Percentiles rank a stretch among this genome's conserved stretches.
Conservation (phyloP, 2,329 filamentous ascomycete species). For the Xylariaceae sp. region DNA sequence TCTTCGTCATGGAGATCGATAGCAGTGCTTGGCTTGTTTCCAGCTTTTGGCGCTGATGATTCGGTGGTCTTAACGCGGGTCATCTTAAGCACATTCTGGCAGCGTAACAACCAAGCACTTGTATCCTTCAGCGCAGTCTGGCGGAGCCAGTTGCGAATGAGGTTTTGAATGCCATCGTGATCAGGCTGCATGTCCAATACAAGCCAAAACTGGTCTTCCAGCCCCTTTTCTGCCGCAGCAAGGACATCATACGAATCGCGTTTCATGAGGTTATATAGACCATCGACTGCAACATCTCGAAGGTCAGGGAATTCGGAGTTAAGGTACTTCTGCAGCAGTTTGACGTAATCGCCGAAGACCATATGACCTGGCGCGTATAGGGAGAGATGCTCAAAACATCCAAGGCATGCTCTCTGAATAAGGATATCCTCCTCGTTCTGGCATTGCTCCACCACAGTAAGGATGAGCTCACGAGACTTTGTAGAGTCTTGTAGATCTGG, state of each 20-base stretch:
- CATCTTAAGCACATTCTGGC: conserved; percentile 84
- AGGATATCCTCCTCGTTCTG: conserved; percentile 65
- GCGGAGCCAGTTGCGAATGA: conserved; percentile 87
- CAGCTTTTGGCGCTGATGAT: conserved; percentile 37
- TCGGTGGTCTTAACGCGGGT: conserved; percentile 64
- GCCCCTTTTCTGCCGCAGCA: conserved; percentile 63
- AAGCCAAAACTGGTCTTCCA: conserved; percentile 91
- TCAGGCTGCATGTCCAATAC: conserved; percentile 72
- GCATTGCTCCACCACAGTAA: conserved; percentile 80
- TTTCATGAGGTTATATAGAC: conserved; percentile 92
- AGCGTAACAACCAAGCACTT: conserved; percentile 78
- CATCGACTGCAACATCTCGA: conserved; percentile 76
- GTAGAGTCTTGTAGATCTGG: conserved; percentile 90
- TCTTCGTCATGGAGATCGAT: conserved; percentile 94
- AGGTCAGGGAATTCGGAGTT: conserved; percentile 64
- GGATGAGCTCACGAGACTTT: conserved; percentile 86
- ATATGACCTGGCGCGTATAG: conserved; percentile 87
- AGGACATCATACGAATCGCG: conserved; percentile 80
- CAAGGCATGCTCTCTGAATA: conserved; percentile 70
- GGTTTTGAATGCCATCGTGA: conserved; percentile 76
- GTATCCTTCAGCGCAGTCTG: conserved; percentile 82
- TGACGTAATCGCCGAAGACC: conserved; percentile 78
- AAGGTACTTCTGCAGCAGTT: conserved; percentile 71
- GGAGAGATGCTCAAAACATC: conserved; percentile 84
- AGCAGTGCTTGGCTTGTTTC: conserved; percentile 46